Evolutionary conservation across 371 early-diverging fungal species (phyloP), one percentile per base, ranked within the genome.

Genomic region (Mortierella sp.): DNA sequence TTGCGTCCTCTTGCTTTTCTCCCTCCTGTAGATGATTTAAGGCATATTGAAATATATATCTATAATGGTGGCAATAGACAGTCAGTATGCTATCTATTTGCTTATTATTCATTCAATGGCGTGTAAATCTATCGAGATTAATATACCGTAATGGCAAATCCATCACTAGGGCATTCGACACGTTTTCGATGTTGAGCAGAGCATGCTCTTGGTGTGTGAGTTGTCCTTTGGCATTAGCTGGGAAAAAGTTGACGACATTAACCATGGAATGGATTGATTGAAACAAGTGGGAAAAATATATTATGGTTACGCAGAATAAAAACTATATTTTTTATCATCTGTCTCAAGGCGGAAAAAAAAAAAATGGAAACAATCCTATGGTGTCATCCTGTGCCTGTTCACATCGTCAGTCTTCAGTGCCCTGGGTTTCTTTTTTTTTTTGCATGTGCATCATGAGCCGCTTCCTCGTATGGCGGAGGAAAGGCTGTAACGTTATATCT

Each of bases 41-140:
- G 1, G 78, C 78, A 22, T 68, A 68, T 22, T 72, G 69, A 29
- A 77, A 43, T 19, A 77, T 35, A 43, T 77, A 72, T 42, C 78
- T 77, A 63, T 58, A 10, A 3, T 23, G 7, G 34, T 26, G 17
- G 26, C 31, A 4, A 29, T 3, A 8, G 19, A 55, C 5, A 13
- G 45, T 35, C 12, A 37, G 31, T n/a, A 43, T n/a, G 40, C 31
- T 23, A 23, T 6, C 15, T n/a, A 10, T 15, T 17, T 58, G 28
- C 22, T 23, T 55, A 37, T 54, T 49, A 23, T 15, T 13, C n/a
- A n/a, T 56, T 43, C 9, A 37, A 7, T 23, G 26, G 26, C 6
- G 56, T 15, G 12, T 23, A 40, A 42, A 3, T 23, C 9, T 28
- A 12, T 23, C 10, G 28, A 12, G 22, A 32, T 43, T n/a, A 4